Evolutionary conservation across 202 grass and related monocot species (phyloP).

Genomic region (Miscanthus sacchariflorus): DNA sequence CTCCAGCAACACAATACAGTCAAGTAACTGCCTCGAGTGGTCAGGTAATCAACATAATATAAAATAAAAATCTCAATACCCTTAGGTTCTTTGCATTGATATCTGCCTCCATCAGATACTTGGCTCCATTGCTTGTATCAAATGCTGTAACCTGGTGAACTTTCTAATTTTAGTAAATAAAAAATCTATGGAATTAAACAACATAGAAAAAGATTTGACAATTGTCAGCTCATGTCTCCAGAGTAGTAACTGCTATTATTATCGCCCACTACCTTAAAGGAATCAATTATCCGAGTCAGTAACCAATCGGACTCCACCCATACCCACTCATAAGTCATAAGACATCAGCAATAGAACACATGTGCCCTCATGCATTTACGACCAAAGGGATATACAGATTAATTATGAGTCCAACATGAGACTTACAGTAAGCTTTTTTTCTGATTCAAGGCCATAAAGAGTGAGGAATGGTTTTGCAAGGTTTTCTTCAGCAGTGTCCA

Average conservation of each 20-base stretch:
- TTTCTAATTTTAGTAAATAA: conserved; percentile 41
- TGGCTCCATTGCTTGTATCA: conserved; percentile 78
- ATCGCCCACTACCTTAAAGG: background rate
- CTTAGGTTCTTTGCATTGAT: conserved; percentile 68
- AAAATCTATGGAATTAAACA: background rate
- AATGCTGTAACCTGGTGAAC: conserved; percentile 86
- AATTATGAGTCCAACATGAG: conserved; percentile 19
- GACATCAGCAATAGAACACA: background rate
- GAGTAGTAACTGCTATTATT: background rate
- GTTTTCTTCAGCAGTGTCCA: conserved; percentile 88
- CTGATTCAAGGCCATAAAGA: conserved; percentile 82
- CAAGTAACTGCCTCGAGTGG: conserved; percentile 33
- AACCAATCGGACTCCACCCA: background rate
- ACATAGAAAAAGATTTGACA: conserved; percentile 22
- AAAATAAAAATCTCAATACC: conserved; percentile 59
- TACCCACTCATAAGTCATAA: conserved; percentile 20
- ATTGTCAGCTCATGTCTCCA: background rate
- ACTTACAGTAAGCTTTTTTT: conserved; percentile 77
- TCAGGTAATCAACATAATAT: conserved; percentile 21
- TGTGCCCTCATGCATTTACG: background rate
- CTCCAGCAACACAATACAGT: conserved; percentile 38
- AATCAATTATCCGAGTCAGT: background rate
- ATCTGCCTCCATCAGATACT: conserved; percentile 91
- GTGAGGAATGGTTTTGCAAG: conserved; percentile 96
- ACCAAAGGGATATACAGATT: conserved; percentile 1